Conservation (phyloP, 768 basidiomycete species). For the Tylopilus cervinicoccineus region DNA sequence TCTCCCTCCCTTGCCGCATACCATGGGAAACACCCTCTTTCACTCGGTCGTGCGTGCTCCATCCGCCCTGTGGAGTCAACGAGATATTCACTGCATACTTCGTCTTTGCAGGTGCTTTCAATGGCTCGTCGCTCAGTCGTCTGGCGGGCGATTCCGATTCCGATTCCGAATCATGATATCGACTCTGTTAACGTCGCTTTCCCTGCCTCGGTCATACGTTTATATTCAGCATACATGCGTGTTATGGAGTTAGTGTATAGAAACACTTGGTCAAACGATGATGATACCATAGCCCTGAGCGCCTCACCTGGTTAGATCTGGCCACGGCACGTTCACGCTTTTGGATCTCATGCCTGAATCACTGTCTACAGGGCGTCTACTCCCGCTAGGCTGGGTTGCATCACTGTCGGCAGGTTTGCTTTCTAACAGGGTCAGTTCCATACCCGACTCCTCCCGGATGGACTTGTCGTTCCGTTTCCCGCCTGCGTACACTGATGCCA, state of each 20-base stretch:
- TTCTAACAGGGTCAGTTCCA: no score
- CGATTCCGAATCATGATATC: constrained; percentile 26
- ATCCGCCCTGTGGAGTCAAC: background rate
- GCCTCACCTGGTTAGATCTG: background rate
- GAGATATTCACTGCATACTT: background rate
- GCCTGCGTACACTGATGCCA: background rate
- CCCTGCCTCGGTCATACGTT: constrained; percentile 8
- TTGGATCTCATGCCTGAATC: no score
- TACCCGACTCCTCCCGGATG: no score
- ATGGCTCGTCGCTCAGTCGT: constrained; percentile 25
- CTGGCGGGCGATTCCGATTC: constrained; percentile 29
- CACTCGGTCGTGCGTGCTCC: constrained; percentile 33
- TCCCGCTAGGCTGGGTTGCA: no score
- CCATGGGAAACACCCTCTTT: constrained; percentile 34
- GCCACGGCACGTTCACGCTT: background rate
- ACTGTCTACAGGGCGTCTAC: no score
- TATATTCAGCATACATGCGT: constrained; percentile 6
- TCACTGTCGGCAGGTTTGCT: no score
- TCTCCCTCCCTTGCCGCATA: constrained; percentile 39
- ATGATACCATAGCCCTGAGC: background rate
- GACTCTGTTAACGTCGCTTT: background rate
- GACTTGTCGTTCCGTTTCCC: no score
- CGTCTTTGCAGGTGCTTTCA: constrained; percentile 23
- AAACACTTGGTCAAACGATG: background rate
- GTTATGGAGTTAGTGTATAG: constrained; percentile 4